Evolutionary conservation across 139 green algal genomes (phyloP).

Genomic region (Auxenochlorella pyrenoidosa): DNA sequence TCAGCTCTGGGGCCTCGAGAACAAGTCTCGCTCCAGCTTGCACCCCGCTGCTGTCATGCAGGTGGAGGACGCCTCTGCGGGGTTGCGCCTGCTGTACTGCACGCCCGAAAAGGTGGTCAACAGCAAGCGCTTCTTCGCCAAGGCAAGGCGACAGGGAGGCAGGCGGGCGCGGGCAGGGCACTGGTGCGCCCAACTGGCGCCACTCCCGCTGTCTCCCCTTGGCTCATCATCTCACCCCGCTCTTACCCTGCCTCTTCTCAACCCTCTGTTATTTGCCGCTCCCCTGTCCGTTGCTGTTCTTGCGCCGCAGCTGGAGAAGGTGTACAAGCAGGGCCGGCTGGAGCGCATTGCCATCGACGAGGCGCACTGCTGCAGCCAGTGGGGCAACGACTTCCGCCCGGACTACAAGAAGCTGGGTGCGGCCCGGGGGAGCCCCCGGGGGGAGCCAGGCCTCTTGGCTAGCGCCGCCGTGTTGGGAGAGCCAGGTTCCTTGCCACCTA

Average conservation of each 20-base stretch:
- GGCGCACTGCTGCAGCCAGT: constrained; percentile 72
- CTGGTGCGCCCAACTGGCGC: too few species aligned
- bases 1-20: too few species aligned
- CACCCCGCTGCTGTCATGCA: neutral
- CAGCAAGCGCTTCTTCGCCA: constrained; percentile 56
- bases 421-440: neutral
- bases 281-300: too few species aligned
- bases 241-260: neutral
- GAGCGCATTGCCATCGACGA: constrained; percentile 90
- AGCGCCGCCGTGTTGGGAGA: too few species aligned
- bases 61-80: constrained; percentile 27
- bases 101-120: constrained; percentile 57
- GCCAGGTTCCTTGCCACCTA: too few species aligned
- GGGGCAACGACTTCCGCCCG: constrained; percentile 59
- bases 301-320: constrained; percentile 63
- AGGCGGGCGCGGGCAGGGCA: neutral
- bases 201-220: too few species aligned
- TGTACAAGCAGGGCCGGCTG: constrained; percentile 68
- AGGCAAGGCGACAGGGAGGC: neutral
- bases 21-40: too few species aligned
- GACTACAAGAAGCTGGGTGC: constrained; percentile 81
- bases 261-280: neutral
- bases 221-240: too few species aligned
- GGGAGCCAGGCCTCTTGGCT: too few species aligned
- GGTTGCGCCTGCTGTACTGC: constrained; percentile 50